Base-by-base conservation (phyloP, 2,329 filamentous ascomycete species). In the Aspergillus sp. region DNA sequence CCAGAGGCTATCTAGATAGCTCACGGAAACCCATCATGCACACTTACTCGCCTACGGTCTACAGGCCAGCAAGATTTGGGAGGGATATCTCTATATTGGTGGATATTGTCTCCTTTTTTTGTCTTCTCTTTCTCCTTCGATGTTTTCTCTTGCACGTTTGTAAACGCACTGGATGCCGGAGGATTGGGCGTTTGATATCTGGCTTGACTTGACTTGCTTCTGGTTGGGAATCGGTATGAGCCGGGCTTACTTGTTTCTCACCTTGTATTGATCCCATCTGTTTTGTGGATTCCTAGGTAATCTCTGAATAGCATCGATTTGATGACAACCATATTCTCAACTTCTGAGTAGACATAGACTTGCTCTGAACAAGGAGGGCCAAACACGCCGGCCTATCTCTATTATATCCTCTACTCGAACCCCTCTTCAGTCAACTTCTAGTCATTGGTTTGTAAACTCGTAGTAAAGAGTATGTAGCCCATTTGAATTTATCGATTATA, bases 121-220 rank as follows among this genome's bases (percentile, higher is more conserved):
- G 19, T 25, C 55, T 28, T 28, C 47, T 15, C 23, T 28, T 17
- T 53, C 22, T 31, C 23, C 17, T 22, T 17, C 25, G 6, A 28
- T 54, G 13, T 54, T 59, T 56, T 56, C 54, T 38, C 30, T n/a
- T 30, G 31, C 30, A 22, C 17, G 19, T 31, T 56, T 54, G 30
- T 45, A 61, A 59, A 52, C 56, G 59, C 56, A 61, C 49, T 55
- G 62, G 52, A 46, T 58, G 55, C 54, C 49, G 43, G 49, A 46
- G 34, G 61, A 48, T 57, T 49, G 41, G 62, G 62, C 62, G 62
- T 64, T 61, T 50, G 25, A 47, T 60, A 51, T 58, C 28, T 54
- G 41, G 49, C 49, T 57, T 51, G 22, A 45, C 25, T 59, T 54
- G 38, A 59, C 23, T 31, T 31, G 34, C 49, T 47, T 23, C n/a